Evolutionary conservation across 2,329 filamentous ascomycete species (phyloP).

Genomic region (Ilyonectria destructans): DNA sequence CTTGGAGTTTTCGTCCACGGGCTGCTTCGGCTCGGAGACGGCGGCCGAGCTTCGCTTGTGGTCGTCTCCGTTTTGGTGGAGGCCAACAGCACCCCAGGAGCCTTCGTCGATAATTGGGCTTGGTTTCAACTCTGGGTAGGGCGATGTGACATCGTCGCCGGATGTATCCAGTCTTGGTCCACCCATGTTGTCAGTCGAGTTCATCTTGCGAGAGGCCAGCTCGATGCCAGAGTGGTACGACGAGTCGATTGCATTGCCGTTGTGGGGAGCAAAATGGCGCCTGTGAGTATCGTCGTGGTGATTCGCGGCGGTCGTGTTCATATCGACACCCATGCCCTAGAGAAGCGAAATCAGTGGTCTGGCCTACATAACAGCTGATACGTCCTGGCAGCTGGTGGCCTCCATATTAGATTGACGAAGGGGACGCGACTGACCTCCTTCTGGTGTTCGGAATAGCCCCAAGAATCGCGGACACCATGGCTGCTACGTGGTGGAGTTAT

Average conservation of each 20-base stretch:
- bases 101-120: slow-evolving; percentile 44
- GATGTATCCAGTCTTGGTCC: slow-evolving; percentile 44
- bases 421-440: slow-evolving; percentile 56
- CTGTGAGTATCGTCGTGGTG: slow-evolving; percentile 42
- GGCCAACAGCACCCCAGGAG: slow-evolving; percentile 34
- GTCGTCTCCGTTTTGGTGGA: slow-evolving; percentile 47
- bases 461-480: slow-evolving; percentile 64
- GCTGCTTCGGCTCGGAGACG: slow-evolving; percentile 49
- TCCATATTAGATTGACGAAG: not conserved
- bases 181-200: slow-evolving; percentile 55
- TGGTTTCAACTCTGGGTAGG: slow-evolving; percentile 46
- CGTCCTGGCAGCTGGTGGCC: not conserved
- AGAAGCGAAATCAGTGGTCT: slow-evolving; percentile 36
- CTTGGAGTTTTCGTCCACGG: slow-evolving; percentile 74
- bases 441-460: slow-evolving; percentile 58
- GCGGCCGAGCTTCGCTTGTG: slow-evolving; percentile 48
- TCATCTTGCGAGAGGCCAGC: slow-evolving; percentile 54
- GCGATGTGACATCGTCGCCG: slow-evolving; percentile 44
- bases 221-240: slow-evolving; percentile 49
- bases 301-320: slow-evolving; percentile 29
- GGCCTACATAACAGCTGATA: slow-evolving; percentile 3
- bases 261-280: slow-evolving; percentile 40
- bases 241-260: slow-evolving; percentile 46
- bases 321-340: slow-evolving; percentile 43
- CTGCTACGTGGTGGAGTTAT: slow-evolving; percentile 67